Percentiles rank a stretch among this genome's conserved stretches.
Conservation (phyloP, 2,329 filamentous ascomycete species). For the Fusarium nanum region DNA sequence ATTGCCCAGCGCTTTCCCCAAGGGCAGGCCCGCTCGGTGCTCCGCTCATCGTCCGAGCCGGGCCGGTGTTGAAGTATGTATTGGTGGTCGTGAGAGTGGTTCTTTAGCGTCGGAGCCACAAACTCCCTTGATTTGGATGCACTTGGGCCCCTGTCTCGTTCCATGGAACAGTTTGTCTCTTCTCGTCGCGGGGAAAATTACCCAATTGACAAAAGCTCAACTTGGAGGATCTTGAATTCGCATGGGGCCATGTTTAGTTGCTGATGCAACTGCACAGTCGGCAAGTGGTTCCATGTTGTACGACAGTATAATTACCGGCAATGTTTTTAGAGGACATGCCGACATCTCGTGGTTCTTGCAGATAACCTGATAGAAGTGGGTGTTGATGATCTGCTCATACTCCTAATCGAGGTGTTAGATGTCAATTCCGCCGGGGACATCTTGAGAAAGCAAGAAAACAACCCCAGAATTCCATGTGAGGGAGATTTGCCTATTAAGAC, state of each 20-base stretch:
- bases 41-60: constrained; percentile 46
- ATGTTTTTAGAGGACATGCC: background rate
- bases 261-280: constrained; percentile 5
- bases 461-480: constrained; percentile 7
- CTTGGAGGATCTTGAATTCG: background rate
- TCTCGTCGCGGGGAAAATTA: constrained; percentile 26
- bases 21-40: constrained; percentile 40
- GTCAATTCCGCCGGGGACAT: background rate
- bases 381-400: constrained; percentile 4
- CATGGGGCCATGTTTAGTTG: constrained; percentile 21
- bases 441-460: constrained; percentile 12
- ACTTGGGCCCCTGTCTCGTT: constrained; percentile 28
- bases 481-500: constrained; percentile 7
- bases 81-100: constrained; percentile 31
- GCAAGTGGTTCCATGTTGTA: constrained; percentile 2
- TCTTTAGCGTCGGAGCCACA: constrained; percentile 35
- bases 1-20: constrained; percentile 22
- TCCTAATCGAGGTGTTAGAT: background rate
- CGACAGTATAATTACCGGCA: background rate
- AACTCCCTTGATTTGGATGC: constrained; percentile 30
- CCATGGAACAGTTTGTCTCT: constrained; percentile 19
- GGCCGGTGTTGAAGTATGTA: constrained; percentile 37
- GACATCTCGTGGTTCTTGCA: background rate
- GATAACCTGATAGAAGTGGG: constrained; percentile 3
- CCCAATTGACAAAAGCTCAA: constrained; percentile 23